Evolutionary conservation across 2,329 filamentous ascomycete genomes (phyloP).

Genomic region (Talaromyces amestolkiae): DNA sequence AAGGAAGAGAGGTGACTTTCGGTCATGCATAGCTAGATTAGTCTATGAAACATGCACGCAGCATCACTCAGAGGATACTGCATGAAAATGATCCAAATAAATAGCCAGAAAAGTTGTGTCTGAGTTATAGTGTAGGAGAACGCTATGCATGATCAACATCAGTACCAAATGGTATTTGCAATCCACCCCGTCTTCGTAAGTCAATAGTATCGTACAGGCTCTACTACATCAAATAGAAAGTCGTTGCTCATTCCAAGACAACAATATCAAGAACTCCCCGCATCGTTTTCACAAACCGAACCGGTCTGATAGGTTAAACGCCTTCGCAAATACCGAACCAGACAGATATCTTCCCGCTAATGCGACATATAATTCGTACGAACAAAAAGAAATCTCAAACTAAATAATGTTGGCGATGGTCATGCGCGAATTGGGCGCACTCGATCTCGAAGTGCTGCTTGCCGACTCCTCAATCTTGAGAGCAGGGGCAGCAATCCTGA

Average conservation of each 20-base stretch:
- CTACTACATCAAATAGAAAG: not conserved
- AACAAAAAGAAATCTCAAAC: not conserved
- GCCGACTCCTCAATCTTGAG: not conserved
- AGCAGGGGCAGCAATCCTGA: not conserved
- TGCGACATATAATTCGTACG: not conserved
- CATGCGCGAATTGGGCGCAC: conserved; percentile 43
- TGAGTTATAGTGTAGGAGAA: not conserved
- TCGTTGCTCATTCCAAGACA: conserved; percentile 3
- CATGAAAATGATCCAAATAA: not conserved
- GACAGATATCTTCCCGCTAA: not conserved
- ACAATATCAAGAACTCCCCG: not conserved
- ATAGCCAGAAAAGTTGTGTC: not conserved
- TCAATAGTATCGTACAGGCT: not conserved
- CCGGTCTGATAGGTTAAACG: not conserved
- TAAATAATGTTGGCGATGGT: conserved; percentile 48
- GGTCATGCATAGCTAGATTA: not conserved
- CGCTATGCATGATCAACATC: not conserved
- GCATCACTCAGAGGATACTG: not conserved
- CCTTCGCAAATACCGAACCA: not conserved
- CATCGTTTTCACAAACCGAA: not conserved
- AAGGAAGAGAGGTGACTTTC: not conserved
- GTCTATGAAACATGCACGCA: not conserved
- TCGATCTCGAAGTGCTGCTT: conserved; percentile 23
- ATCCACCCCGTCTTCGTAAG: not conserved
- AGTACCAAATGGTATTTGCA: not conserved